Conservation (phyloP, 768 basidiomycete genomes). For the Mycena kentingensis region DNA sequence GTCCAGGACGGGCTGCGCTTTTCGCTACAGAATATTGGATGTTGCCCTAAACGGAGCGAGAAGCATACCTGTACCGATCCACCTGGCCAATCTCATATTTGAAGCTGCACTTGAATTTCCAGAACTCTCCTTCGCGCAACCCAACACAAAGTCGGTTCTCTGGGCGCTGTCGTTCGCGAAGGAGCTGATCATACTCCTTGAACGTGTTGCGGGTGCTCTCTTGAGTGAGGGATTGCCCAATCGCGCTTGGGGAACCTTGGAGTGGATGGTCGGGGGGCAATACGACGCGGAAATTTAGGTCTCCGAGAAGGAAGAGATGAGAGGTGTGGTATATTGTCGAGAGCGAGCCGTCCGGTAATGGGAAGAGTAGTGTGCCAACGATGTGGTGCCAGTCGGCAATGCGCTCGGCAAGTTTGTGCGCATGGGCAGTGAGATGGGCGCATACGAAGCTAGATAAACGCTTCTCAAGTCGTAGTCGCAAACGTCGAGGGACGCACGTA, state of each 20-base stretch:
- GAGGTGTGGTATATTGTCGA: slow-evolving; percentile 82
- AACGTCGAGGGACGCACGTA: slow-evolving; percentile 62
- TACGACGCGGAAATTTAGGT: slow-evolving; percentile 89
- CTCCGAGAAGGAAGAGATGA: slow-evolving; percentile 91
- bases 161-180: slow-evolving; percentile 61
- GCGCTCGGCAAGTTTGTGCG: slow-evolving; percentile 60
- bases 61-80: slow-evolving; percentile 73
- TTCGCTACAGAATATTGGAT: slow-evolving; percentile 38
- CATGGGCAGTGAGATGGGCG: slow-evolving; percentile 88
- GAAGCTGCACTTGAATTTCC: slow-evolving; percentile 88
- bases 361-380: slow-evolving; percentile 77
- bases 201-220: slow-evolving; percentile 57
- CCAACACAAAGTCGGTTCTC: slow-evolving; percentile 59
- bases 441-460: slow-evolving; percentile 72
- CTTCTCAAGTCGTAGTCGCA: not conserved
- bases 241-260: slow-evolving; percentile 30
- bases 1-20: slow-evolving; percentile 90
- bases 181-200: slow-evolving; percentile 75
- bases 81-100: slow-evolving; percentile 83
- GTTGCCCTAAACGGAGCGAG: not conserved
- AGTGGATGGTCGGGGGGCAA: slow-evolving; percentile 58
- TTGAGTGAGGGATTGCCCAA: slow-evolving; percentile 45
- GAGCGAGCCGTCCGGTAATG: slow-evolving; percentile 38
- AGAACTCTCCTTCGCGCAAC: slow-evolving; percentile 84
- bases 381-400: slow-evolving; percentile 83